These are phyloP conservation scores for Candida arabinofermentans DNA, from an alignment of 805 yeast species.

Conservation along the genomic window DNA sequence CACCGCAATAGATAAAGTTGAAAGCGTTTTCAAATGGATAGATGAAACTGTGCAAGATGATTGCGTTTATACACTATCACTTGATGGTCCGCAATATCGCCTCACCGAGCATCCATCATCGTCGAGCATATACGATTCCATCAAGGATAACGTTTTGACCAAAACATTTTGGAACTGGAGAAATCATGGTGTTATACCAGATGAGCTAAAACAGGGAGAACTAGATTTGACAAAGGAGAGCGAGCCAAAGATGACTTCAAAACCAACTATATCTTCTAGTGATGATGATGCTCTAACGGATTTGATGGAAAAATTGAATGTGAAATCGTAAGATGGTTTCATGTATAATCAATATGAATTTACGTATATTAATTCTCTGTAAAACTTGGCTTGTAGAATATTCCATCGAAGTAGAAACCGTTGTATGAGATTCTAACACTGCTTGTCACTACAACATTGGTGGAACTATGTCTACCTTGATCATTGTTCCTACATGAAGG, in stretches of 20 bases:
- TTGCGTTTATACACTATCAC: conserved; percentile 1
- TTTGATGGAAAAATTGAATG: too few species aligned
- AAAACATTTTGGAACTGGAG: conserved; percentile 8
- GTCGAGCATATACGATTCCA: neutral
- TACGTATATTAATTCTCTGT: too few species aligned
- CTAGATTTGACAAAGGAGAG: neutral
- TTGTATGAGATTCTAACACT: too few species aligned
- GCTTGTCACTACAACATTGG: too few species aligned
- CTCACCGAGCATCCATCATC: neutral
- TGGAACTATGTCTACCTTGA: too few species aligned
- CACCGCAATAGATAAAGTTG: neutral
- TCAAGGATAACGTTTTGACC: conserved; percentile 5
- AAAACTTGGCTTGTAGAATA: too few species aligned
- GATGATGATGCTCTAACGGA: too few species aligned
- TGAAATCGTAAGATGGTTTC: too few species aligned
- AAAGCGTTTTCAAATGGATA: neutral
- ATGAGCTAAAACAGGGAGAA: conserved; percentile 4
- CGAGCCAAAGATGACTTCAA: neutral
- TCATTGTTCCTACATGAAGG: too few species aligned
- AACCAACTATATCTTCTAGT: too few species aligned
- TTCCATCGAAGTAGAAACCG: too few species aligned
- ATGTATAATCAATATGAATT: too few species aligned
- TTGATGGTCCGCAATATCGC: neutral
- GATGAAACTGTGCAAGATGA: conserved; percentile 1
- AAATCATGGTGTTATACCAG: conserved; percentile 1